Evolutionary conservation across 257 asterid genomes (phyloP).

Genomic region (Forsythia viridissima): DNA sequence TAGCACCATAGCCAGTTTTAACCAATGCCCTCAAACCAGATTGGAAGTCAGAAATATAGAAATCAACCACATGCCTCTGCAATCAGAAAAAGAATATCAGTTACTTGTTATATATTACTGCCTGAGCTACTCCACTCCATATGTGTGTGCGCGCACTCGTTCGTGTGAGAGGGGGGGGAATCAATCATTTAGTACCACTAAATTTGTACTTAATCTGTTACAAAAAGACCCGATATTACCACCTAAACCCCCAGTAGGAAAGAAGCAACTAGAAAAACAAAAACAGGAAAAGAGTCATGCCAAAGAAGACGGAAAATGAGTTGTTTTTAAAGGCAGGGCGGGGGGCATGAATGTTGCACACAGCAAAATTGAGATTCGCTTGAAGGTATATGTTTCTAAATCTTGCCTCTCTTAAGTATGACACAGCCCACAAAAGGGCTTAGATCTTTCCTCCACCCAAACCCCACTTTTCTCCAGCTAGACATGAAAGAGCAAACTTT

Average conservation of each 20-base stretch:
- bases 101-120: background rate
- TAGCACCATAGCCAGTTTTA: conserved; percentile 58
- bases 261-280: background rate
- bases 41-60: conserved; percentile 67
- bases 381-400: background rate
- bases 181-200: background rate
- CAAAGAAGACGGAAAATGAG: background rate
- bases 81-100: conserved; percentile 9
- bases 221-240: background rate
- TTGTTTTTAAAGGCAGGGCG: background rate
- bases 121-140: background rate
- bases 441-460: background rate
- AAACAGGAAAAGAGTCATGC: background rate
- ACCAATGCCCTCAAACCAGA: conserved; percentile 70
- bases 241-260: background rate
- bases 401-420: background rate
- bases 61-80: conserved; percentile 68
- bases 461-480: background rate
- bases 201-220: background rate
- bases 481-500: background rate
- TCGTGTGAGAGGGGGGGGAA: background rate
- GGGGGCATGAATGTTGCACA: background rate
- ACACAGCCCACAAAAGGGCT: background rate
- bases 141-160: background rate
- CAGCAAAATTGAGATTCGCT: background rate